A percentile compares a stretch with the other conserved stretches of the same genome.
phyloP scores from a whole-genome alignment of 2,329 filamentous ascomycete species.

The Arachnomyces sp. region DNA sequence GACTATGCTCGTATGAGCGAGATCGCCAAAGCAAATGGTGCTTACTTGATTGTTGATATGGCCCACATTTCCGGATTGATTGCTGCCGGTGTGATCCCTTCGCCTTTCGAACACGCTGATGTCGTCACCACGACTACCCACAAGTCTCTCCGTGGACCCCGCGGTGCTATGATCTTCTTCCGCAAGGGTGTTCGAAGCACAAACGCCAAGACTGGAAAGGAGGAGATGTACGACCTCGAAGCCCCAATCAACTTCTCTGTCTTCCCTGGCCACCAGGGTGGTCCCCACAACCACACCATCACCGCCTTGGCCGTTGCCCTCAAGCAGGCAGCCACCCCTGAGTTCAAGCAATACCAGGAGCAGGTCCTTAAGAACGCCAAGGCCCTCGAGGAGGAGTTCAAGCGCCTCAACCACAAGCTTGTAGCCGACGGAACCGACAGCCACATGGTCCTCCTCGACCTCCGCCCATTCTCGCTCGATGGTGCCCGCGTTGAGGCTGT shows the following conservation, averaged over 20 bases:
- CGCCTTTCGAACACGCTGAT: slow-evolving; percentile 82
- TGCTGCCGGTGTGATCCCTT: slow-evolving; percentile 81
- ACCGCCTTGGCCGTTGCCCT: slow-evolving; percentile 88
- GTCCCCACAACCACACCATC: slow-evolving; percentile 98
- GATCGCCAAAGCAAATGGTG: slow-evolving; percentile 82
- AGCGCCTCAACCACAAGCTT: slow-evolving; percentile 65
- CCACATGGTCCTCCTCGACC: slow-evolving; percentile 86
- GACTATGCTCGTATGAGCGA: slow-evolving; percentile 89
- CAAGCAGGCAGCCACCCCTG: slow-evolving; percentile 80
- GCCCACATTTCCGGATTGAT: slow-evolving; percentile 94
- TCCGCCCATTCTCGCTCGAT: slow-evolving; percentile 82
- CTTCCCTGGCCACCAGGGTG: slow-evolving; percentile 96
- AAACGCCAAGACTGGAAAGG: slow-evolving; percentile 76
- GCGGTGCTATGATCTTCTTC: slow-evolving; percentile 98
- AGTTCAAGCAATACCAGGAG: slow-evolving; percentile 89
- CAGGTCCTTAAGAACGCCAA: slow-evolving; percentile 87
- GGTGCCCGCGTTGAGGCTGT: slow-evolving; percentile 89
- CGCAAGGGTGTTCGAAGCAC: slow-evolving; percentile 79
- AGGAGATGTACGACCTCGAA: slow-evolving; percentile 84
- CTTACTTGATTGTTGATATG: slow-evolving; percentile 92
- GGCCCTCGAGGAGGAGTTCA: slow-evolving; percentile 70
- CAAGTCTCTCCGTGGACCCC: slow-evolving; percentile 90
- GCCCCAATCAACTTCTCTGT: slow-evolving; percentile 90
- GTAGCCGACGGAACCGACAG: slow-evolving; percentile 95
- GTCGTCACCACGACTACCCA: slow-evolving; percentile 97